phyloP scores from a whole-genome alignment of 148 eudicot genomes.

The Fagopyrum tataricum region DNA sequence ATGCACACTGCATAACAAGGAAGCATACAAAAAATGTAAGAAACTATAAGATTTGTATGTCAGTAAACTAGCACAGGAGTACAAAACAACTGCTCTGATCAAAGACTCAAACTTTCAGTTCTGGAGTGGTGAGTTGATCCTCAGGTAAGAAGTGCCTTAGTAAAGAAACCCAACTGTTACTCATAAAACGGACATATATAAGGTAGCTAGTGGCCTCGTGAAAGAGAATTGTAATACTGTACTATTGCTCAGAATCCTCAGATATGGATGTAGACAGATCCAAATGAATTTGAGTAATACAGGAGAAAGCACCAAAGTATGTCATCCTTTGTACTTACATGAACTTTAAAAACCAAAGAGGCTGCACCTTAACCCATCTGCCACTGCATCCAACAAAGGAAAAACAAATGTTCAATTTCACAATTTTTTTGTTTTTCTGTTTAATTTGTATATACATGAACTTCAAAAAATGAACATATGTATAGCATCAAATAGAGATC shows the following conservation, averaged over 20 bases:
- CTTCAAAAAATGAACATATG: background rate
- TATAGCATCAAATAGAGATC: background rate
- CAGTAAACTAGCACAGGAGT: background rate
- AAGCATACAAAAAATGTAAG: background rate
- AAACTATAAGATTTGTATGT: background rate
- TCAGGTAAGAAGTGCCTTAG: background rate
- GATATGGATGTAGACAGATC: background rate
- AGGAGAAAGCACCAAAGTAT: background rate
- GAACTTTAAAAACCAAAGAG: background rate
- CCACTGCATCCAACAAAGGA: constrained; percentile 59
- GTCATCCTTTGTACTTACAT: background rate
- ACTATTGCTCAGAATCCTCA: background rate
- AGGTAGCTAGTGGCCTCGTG: background rate
- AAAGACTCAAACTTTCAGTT: background rate
- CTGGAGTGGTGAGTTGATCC: background rate
- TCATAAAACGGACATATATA: background rate
- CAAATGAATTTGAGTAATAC: background rate
- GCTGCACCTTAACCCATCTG: constrained; percentile 52
- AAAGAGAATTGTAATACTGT: background rate
- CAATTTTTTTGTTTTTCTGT: background rate
- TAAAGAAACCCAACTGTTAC: background rate
- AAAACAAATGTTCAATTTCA: background rate
- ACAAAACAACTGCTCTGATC: background rate
- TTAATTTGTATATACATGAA: background rate
- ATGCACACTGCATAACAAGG: constrained; percentile 1